Conservation (phyloP, 2,329 filamentous ascomycete genomes). For the Fusarium pseudoanthophilum region DNA sequence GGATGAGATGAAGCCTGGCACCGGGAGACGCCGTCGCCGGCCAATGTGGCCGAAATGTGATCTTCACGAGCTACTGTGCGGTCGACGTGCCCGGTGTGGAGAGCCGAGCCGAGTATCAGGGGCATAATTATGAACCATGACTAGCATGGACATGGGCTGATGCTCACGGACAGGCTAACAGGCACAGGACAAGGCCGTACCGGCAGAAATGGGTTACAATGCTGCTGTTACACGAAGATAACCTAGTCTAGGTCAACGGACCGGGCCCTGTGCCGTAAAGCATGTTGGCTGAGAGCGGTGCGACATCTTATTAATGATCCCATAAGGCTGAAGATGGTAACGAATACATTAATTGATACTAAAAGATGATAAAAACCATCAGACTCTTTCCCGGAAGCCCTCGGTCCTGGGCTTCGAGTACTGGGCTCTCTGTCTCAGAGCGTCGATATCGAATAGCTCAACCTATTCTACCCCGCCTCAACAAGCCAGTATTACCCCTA, state of each 20-base stretch:
- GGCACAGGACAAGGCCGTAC: background rate
- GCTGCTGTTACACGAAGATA: background rate
- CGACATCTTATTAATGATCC: slow-evolving; percentile 5
- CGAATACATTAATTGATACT: background rate
- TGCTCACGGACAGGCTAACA: background rate
- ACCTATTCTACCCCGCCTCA: slow-evolving; percentile 17
- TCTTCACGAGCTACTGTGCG: slow-evolving; percentile 18
- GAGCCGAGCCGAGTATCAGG: slow-evolving; percentile 18
- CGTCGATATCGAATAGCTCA: background rate
- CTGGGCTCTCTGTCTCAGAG: background rate
- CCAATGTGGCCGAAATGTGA: slow-evolving; percentile 5
- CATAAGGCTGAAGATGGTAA: slow-evolving; percentile 25
- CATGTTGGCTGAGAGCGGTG: slow-evolving; percentile 2
- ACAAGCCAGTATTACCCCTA: background rate
- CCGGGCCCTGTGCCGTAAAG: slow-evolving; percentile 20
- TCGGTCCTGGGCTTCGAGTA: background rate
- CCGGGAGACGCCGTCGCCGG: slow-evolving; percentile 17
- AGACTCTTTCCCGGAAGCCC: background rate
- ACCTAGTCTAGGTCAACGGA: slow-evolving; percentile 8
- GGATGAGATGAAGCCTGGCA: slow-evolving; percentile 5
- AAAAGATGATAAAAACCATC: background rate
- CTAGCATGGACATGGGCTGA: background rate
- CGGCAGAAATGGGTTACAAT: background rate
- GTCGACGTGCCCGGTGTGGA: slow-evolving; percentile 23
- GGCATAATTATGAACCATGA: background rate